phyloP scores from a whole-genome alignment of 179 eudicot species.

The Beta corolliflora region DNA sequence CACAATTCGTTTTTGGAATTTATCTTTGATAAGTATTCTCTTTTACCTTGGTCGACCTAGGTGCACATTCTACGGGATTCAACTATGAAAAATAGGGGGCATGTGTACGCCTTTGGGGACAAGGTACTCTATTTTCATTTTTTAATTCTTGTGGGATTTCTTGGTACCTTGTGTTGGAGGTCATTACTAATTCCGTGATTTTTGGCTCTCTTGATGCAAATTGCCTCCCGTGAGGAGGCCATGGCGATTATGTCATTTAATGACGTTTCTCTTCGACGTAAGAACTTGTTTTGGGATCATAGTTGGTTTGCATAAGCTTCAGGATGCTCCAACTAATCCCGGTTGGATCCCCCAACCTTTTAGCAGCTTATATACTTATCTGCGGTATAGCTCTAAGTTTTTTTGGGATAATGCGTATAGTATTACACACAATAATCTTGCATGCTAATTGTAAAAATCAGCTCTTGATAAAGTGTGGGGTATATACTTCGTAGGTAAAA shows the following conservation, averaged over 20 bases:
- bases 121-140: slow-evolving; percentile 52
- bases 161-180: slow-evolving; percentile 15
- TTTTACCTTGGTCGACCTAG: slow-evolving; percentile 11
- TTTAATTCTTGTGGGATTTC: slow-evolving; percentile 11
- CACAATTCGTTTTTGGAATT: not conserved
- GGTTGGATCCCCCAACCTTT: not conserved
- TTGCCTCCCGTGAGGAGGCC: slow-evolving; percentile 64
- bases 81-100: slow-evolving; percentile 61
- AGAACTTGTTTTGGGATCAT: slow-evolving; percentile 21
- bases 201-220: slow-evolving; percentile 48
- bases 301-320: slow-evolving; percentile 3
- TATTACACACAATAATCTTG: not conserved
- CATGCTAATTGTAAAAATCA: not conserved
- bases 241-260: slow-evolving; percentile 58
- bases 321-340: not conserved
- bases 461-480: no score
- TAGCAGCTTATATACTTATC: not conserved
- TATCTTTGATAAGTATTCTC: not conserved
- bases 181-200: not conserved
- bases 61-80: slow-evolving; percentile 58
- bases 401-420: not conserved
- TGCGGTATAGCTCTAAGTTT: not conserved
- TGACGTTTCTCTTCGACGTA: slow-evolving; percentile 77
- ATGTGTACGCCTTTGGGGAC: slow-evolving; percentile 83
- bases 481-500: no score